Evolutionary conservation across 2,329 filamentous ascomycete genomes (phyloP), one percentile per base, ranked within the genome.

Genomic region (Fusarium sororula): DNA sequence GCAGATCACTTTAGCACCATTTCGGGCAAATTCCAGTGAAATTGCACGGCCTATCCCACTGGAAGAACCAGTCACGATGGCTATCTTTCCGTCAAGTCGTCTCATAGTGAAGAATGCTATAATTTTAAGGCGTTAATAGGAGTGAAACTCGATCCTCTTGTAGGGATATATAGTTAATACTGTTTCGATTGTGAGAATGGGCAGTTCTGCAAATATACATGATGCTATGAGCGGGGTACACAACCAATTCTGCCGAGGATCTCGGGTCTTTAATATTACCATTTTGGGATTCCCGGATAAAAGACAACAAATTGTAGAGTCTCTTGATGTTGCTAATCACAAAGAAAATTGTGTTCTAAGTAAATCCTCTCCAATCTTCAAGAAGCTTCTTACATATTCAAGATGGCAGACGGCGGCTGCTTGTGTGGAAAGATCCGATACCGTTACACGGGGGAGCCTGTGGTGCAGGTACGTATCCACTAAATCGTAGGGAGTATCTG

Each of bases 51-150:
- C 44, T 45, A 45, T 45, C 7, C 44, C 44, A 4, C 44, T 45
- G 24, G 44, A 45, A 26, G 44, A 45, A 45, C 44, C 44, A 45
- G 44, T 45, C 24, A 45, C 44, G 24, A 45, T 45, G 44, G 24
- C 24, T 45, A 45, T 26, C 44, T 45, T 45, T 6, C 44, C 24
- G 44, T 26, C 44, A 45, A 45, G 44, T 26, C 44, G 17, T 26
- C 24, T 4, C 44, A 45, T 45, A 20, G 44, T 20, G 24, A 45
- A 3, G 24, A 9, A 9, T 26, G 17, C 4, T 44, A 18, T 18
- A 8, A 5, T 13, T 13, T 44, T 0, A 24, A 18, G 10, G n/a
- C 10, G 5, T 4, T 7, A 26, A 45, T 10, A 4, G 9, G 7
- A 26, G 24, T 20, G 17, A 45, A 4, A 20, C 5, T 26, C 5